These are phyloP conservation scores for Sporothrix sp. DNA, from an alignment of 2,329 filamentous ascomycete species.

Conservation along the genomic window DNA sequence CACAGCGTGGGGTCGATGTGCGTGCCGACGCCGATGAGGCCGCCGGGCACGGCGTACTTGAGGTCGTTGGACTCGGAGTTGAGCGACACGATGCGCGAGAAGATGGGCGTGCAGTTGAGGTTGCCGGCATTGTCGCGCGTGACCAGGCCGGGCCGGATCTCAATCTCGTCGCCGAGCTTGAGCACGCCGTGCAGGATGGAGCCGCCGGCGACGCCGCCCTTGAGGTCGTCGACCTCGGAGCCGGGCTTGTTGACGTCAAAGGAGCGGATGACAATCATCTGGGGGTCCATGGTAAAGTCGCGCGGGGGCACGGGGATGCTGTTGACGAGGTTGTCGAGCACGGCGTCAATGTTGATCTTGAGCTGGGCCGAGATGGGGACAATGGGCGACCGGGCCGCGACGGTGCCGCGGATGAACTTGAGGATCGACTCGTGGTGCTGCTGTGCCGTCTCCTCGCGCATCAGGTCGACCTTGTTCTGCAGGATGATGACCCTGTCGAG, in stretches of 20 bases:
- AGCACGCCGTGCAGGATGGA: constrained; percentile 93
- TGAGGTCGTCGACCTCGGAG: constrained; percentile 95
- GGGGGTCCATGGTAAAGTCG: constrained; percentile 84
- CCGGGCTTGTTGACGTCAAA: constrained; percentile 99
- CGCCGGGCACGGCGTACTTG: constrained; percentile 95
- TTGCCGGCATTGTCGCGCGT: constrained; percentile 88
- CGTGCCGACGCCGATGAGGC: constrained; percentile 95
- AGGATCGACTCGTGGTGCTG: constrained; percentile 95
- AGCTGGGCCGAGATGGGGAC: constrained; percentile 96
- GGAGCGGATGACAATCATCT: constrained; percentile 98
- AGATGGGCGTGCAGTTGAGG: constrained; percentile 94
- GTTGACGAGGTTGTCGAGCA: constrained; percentile 91
- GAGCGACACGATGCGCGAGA: constrained; percentile 85
- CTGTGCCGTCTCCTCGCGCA: constrained; percentile 89
- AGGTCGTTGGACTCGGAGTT: constrained; percentile 98
- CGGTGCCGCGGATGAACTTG: constrained; percentile 96
- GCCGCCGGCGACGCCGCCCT: constrained; percentile 97
- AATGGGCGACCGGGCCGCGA: constrained; percentile 87
- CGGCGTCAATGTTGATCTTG: constrained; percentile 98
- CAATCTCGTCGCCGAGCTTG: constrained; percentile 95
- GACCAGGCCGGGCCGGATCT: constrained; percentile 97
- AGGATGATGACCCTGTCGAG: constrained; percentile 98
- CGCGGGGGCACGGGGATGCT: constrained; percentile 86
- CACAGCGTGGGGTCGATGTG: constrained; percentile 95
- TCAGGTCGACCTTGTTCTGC: constrained; percentile 98